Evolutionary conservation across 2,329 filamentous ascomycete genomes (phyloP), one percentile per base, ranked within the genome.

Genomic region (Pleoardoris graminearum): DNA sequence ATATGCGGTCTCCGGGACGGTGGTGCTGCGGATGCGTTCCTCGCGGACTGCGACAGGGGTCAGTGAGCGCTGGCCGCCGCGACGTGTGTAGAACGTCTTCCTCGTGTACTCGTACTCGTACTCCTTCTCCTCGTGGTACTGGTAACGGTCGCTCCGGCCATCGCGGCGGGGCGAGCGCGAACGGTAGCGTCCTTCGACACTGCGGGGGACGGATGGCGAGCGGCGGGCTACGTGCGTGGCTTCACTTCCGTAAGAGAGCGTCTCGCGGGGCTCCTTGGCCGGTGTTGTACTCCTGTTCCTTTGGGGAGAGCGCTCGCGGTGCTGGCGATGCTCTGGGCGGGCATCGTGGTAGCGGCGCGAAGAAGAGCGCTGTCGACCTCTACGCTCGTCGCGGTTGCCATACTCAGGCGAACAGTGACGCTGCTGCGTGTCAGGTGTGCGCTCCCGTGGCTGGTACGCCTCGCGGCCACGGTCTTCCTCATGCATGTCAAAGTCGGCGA

Each of bases 21-120:
- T 10, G n/a, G 45, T 38, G 16, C 12, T n/a, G 4, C 27, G 22
- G 16, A 38, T 48, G 23, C 33, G 45, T 3, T 19, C 14, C 33
- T 39, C 45, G 35, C 43, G 43, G 16, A 46, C 30, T 10, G 21
- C 14, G 21, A 46, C 30, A 10, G 43, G 43, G 8, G 43, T 46
- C 16, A 46, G 19, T 25, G 43, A 36, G 14, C 43, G 43, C 14
- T 46, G 29, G 17, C 43, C 4, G 6, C 14, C 21, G 21, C 23
- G 45, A 22, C n/a, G 11, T 1, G 23, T 14, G 16, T 38, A 17
- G 19, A 14, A 25, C 14, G 4, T 14, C 16, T 27, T n/a, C 16
- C 27, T 27, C 12, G 14, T 32, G 41, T 44, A n/a, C 19, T 22
- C 41, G 10, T 44, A 7, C n/a, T 21, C 25, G 5, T 30, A 22